Conservation (phyloP, 2,329 filamentous ascomycete genomes). For the Colletotrichum musicola region DNA sequence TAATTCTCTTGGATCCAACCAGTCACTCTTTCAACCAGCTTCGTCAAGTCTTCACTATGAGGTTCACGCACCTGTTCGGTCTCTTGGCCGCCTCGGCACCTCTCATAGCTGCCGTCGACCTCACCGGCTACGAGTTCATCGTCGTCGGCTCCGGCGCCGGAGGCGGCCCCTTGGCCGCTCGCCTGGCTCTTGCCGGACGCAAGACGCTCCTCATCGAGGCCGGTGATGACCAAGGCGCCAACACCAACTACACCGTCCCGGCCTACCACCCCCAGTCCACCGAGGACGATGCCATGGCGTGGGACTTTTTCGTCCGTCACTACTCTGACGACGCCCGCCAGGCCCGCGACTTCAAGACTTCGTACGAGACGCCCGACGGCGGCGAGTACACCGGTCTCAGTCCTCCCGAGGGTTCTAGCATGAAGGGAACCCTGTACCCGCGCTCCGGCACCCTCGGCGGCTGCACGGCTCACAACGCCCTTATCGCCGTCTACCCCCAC, state of each 20-base stretch:
- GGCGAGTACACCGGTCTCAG: constrained; percentile 64
- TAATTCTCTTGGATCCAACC: background rate
- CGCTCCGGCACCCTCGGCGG: constrained; percentile 69
- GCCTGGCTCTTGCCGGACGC: constrained; percentile 70
- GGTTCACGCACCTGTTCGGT: constrained; percentile 30
- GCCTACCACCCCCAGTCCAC: constrained; percentile 65
- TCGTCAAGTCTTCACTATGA: constrained; percentile 24
- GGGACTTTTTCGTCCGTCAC: constrained; percentile 75
- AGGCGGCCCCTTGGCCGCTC: constrained; percentile 69
- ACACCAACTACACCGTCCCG: constrained; percentile 65
- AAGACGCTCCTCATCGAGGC: constrained; percentile 72
- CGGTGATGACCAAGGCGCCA: constrained; percentile 66
- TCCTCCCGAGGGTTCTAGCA: constrained; percentile 63
- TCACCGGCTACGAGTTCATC: constrained; percentile 68
- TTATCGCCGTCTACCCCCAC: constrained; percentile 65
- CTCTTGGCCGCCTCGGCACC: constrained; percentile 41
- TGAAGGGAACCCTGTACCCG: constrained; percentile 69
- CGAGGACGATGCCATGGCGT: constrained; percentile 67
- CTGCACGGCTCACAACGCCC: constrained; percentile 68
- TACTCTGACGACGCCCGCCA: constrained; percentile 67
- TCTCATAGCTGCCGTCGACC: constrained; percentile 41
- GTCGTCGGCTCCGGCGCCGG: constrained; percentile 72
- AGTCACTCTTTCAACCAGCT: background rate
- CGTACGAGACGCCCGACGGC: constrained; percentile 65
- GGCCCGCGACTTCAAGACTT: constrained; percentile 69